Evolutionary conservation across 2,329 filamentous ascomycete genomes (phyloP).

Genomic region (Amesomyces nigricolor): DNA sequence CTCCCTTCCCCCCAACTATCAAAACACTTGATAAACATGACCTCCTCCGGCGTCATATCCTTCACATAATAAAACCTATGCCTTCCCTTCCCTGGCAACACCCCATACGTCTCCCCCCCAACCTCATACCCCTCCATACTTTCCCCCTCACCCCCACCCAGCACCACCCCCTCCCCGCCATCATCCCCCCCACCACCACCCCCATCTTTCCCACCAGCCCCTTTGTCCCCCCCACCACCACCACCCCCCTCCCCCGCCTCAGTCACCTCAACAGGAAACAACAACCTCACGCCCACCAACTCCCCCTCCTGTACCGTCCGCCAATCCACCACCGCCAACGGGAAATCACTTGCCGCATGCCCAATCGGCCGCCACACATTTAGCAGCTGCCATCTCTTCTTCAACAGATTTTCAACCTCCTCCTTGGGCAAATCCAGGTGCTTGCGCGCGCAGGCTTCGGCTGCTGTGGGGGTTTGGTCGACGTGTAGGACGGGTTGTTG

Average conservation of each 20-base stretch:
- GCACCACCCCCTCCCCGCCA: slow-evolving; percentile 52
- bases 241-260: slow-evolving; percentile 40
- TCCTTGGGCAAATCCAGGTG: slow-evolving; percentile 46
- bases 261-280: no score
- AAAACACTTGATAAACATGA: slow-evolving; percentile 48
- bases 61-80: slow-evolving; percentile 62
- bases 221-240: slow-evolving; percentile 40
- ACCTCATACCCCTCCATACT: slow-evolving; percentile 52
- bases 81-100: slow-evolving; percentile 46
- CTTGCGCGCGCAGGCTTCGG: slow-evolving; percentile 54
- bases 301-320: slow-evolving; percentile 32
- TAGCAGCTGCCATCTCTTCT: slow-evolving; percentile 59
- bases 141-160: slow-evolving; percentile 45
- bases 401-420: slow-evolving; percentile 52
- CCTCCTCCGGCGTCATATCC: slow-evolving; percentile 57
- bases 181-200: slow-evolving; percentile 53
- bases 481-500: slow-evolving; percentile 65
- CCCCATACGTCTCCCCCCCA: slow-evolving; percentile 55
- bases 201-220: no score
- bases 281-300: no score
- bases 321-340: slow-evolving; percentile 61
- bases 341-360: slow-evolving; percentile 55
- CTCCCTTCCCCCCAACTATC: slow-evolving; percentile 41
- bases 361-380: slow-evolving; percentile 67
- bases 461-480: slow-evolving; percentile 62